phyloP scores from a whole-genome alignment of 2,329 filamentous ascomycete species.

The Ceratocystis huliohia region DNA sequence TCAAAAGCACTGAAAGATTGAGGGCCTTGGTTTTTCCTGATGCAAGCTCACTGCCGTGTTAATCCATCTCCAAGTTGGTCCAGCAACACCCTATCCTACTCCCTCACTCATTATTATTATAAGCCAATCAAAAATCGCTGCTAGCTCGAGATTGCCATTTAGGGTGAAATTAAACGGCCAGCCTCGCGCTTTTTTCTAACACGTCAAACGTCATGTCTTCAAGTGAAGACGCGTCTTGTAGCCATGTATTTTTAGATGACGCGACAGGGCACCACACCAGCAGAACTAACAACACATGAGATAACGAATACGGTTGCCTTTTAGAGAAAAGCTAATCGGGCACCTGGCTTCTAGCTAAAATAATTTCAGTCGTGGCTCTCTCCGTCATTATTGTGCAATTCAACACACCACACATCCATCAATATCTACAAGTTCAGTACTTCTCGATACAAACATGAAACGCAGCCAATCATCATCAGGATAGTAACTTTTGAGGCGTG shows the following conservation, averaged over 20 bases:
- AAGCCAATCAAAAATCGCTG: background rate
- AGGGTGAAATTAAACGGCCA: background rate
- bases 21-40: too few species aligned
- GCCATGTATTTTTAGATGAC: too few species aligned
- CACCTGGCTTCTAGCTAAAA: too few species aligned
- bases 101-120: background rate
- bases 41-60: background rate
- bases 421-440: background rate
- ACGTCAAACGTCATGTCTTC: background rate
- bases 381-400: too few species aligned
- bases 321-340: too few species aligned
- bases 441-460: background rate
- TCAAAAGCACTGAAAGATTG: too few species aligned
- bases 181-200: background rate
- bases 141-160: background rate
- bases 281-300: too few species aligned
- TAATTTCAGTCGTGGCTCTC: too few species aligned
- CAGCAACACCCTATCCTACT: background rate
- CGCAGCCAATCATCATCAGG: background rate
- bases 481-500: background rate
- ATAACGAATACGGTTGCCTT: too few species aligned
- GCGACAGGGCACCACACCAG: too few species aligned
- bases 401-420: background rate
- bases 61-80: background rate
- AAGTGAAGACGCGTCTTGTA: too few species aligned